Evolutionary conservation across 306 rosid species (phyloP).

Genomic region (Dryas drummondii): DNA sequence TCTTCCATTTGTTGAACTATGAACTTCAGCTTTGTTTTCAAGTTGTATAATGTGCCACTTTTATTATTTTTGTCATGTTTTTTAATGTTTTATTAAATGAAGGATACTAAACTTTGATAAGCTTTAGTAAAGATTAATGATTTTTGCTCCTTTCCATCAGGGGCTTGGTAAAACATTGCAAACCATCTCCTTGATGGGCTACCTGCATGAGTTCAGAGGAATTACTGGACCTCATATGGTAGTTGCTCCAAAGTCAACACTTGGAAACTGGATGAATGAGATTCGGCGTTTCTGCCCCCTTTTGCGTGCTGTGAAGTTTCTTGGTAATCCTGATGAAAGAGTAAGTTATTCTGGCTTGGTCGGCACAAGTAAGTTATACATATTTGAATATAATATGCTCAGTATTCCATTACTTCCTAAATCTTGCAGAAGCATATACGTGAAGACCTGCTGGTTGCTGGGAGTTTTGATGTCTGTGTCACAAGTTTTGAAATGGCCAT

Average conservation of each 20-base stretch:
- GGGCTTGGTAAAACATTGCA: conserved; percentile 98
- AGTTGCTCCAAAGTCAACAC: conserved; percentile 99
- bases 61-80: neutral
- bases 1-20: neutral
- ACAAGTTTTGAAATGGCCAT: conserved; percentile 99
- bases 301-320: conserved; percentile 84
- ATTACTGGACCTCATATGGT: conserved; percentile 98
- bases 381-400: conserved; percentile 1
- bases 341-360: conserved; percentile 38
- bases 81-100: neutral
- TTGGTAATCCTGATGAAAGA: conserved; percentile 97
- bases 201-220: conserved; percentile 92
- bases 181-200: conserved; percentile 91
- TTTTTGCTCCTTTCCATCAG: conserved; percentile 38
- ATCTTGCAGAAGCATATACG: conserved; percentile 70
- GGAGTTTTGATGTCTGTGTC: conserved; percentile 93
- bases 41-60: neutral
- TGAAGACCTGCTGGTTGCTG: conserved; percentile 86
- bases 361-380: conserved; percentile 4
- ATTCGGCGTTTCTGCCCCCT: conserved; percentile 91
- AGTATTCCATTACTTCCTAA: conserved; percentile 10
- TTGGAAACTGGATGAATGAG: conserved; percentile 99
- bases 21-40: neutral
- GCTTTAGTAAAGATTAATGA: neutral
- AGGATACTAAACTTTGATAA: conserved; percentile 6